Percentiles rank a stretch among this genome's conserved stretches.
Conservation (phyloP, 1,139 yeast genomes). For the Candida labiduridarum region DNA sequence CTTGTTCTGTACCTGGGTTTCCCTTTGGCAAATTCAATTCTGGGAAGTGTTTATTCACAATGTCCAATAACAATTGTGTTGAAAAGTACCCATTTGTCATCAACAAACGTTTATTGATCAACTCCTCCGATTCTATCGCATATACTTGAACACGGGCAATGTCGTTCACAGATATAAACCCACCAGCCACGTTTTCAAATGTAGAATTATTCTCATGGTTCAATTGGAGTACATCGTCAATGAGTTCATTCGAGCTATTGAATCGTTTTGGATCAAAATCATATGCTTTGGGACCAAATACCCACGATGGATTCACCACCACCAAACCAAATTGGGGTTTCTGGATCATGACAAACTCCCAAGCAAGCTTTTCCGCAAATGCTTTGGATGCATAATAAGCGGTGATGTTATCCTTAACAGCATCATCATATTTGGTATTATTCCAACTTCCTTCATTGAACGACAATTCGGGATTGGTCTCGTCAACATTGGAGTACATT, state of each 20-base stretch:
- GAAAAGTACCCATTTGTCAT: conserved; percentile 32
- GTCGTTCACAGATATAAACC: conserved; percentile 44
- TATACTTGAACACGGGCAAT: conserved; percentile 39
- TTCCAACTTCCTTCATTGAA: conserved; percentile 46
- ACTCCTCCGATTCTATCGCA: conserved; percentile 30
- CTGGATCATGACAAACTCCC: conserved; percentile 32
- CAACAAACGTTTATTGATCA: conserved; percentile 30
- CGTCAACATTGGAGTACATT: conserved; percentile 39
- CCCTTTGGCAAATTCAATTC: conserved; percentile 33
- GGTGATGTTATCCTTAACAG: conserved; percentile 37
- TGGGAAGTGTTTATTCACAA: conserved; percentile 31
- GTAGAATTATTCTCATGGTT: conserved; percentile 20
- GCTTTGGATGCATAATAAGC: conserved; percentile 45
- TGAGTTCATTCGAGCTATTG: conserved; percentile 39
- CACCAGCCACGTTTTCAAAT: conserved; percentile 30
- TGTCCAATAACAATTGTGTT: conserved; percentile 35
- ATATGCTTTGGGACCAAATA: conserved; percentile 48
- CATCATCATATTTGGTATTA: conserved; percentile 37
- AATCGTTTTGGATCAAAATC: conserved; percentile 31
- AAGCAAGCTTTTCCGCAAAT: conserved; percentile 41
- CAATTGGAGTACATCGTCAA: conserved; percentile 29
- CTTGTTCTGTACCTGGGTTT: conserved; percentile 24
- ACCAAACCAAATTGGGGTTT: conserved; percentile 45
- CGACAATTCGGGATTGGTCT: conserved; percentile 29
- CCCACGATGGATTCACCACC: conserved; percentile 53